Percentiles rank a stretch among this genome's conserved stretches.
These are phyloP conservation scores for Ustilago hordei DNA, from an alignment of 1,284 basidiomycete genomes.

Conservation along the genomic window DNA sequence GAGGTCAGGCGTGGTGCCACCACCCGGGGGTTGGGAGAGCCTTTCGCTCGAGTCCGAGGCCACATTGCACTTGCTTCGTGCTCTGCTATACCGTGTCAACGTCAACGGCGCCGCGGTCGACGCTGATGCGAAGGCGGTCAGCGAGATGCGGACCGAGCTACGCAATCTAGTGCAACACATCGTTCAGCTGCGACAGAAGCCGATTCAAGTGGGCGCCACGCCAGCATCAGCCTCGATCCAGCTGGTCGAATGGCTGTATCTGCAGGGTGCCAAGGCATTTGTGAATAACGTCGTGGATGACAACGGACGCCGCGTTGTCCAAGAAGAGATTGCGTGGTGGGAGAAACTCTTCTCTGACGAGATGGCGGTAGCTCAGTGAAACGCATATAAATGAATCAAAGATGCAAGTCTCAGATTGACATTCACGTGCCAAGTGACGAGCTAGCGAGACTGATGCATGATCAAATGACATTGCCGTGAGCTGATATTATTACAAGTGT, in stretches of 20 bases:
- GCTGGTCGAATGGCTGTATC: conserved; percentile 34
- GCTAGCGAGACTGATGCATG: conserved; percentile 4
- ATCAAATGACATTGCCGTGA: conserved; percentile 20
- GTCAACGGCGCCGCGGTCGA: conserved; percentile 6
- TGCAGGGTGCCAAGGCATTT: conserved; percentile 31
- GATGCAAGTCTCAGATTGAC: not conserved
- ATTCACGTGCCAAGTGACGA: not conserved
- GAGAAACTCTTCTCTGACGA: conserved; percentile 29
- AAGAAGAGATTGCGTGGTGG: conserved; percentile 39
- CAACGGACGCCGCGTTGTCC: conserved; percentile 23
- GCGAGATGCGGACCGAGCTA: conserved; percentile 21
- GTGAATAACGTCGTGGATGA: conserved; percentile 37
- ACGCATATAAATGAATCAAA: not conserved
- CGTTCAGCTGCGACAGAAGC: conserved; percentile 20
- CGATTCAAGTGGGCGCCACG: conserved; percentile 24
- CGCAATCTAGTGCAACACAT: conserved; percentile 23
- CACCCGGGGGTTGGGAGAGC: conserved; percentile 53
- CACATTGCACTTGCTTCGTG: conserved; percentile 33
- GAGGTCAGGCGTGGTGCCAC: conserved; percentile 11
- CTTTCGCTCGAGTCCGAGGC: conserved; percentile 41
- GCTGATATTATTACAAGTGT: conserved; percentile 41
- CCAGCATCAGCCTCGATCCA: conserved; percentile 16
- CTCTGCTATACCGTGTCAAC: conserved; percentile 25
- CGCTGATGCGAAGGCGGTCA: conserved; percentile 8
- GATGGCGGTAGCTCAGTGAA: not conserved